These are phyloP conservation scores for Fomitopsis pinicola DNA, from an alignment of 1,284 basidiomycete genomes.

Conservation along the genomic window DNA sequence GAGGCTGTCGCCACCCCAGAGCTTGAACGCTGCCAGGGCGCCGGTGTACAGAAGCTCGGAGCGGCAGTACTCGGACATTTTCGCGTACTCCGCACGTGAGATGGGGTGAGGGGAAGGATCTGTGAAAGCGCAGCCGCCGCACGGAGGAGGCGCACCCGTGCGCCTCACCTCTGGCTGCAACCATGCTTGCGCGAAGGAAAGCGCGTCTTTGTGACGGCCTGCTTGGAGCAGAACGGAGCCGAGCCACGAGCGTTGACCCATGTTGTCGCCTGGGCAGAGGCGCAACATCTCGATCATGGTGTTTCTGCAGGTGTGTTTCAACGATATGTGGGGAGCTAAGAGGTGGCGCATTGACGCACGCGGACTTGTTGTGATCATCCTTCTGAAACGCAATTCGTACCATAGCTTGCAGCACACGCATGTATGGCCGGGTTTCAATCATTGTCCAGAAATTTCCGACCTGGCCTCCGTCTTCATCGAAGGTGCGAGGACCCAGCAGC, in stretches of 20 bases:
- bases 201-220: constrained; percentile 25
- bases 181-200: constrained; percentile 31
- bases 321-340: not conserved
- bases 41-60: constrained; percentile 31
- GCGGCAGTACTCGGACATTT: constrained; percentile 14
- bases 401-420: constrained; percentile 37
- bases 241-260: constrained; percentile 30
- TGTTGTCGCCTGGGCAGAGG: constrained; percentile 31
- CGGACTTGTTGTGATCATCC: constrained; percentile 28
- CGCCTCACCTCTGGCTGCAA: constrained; percentile 11
- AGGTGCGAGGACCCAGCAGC: constrained; percentile 29
- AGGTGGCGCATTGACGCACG: constrained; percentile 23
- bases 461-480: constrained; percentile 31
- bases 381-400: constrained; percentile 32
- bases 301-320: constrained; percentile 19
- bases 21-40: constrained; percentile 36
- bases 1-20: constrained; percentile 33
- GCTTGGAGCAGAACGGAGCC: constrained; percentile 27
- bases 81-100: constrained; percentile 11
- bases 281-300: constrained; percentile 36
- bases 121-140: constrained; percentile 27
- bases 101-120: constrained; percentile 17
- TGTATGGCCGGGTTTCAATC: constrained; percentile 39
- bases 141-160: constrained; percentile 12
- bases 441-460: constrained; percentile 36